Percentiles rank a stretch among this genome's conserved stretches.
Conservation (phyloP, 345 rosid genomes). For the Erysimum cheiranthoides region DNA sequence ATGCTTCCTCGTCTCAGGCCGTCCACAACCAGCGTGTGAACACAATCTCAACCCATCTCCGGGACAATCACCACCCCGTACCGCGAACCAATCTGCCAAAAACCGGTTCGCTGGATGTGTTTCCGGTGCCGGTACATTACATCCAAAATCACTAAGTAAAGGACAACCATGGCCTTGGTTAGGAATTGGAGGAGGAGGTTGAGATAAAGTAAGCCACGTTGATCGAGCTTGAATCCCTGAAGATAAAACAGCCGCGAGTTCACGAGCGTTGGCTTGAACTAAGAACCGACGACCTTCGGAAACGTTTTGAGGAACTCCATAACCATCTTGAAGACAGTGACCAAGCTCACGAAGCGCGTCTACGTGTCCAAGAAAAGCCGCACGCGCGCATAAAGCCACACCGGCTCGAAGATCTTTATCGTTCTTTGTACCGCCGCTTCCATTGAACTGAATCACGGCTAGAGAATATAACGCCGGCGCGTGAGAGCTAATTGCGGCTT, state of each 20-base stretch:
- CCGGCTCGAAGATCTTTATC: slow-evolving; percentile 95
- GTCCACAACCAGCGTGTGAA: slow-evolving; percentile 84
- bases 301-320: slow-evolving; percentile 88
- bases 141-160: slow-evolving; percentile 89
- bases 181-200: slow-evolving; percentile 38
- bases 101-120: slow-evolving; percentile 79
- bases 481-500: slow-evolving; percentile 88
- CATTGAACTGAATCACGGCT: slow-evolving; percentile 93
- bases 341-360: slow-evolving; percentile 97
- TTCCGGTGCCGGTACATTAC: slow-evolving; percentile 96
- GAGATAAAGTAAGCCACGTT: slow-evolving; percentile 60
- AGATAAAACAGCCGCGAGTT: slow-evolving; percentile 74
- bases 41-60: slow-evolving; percentile 75
- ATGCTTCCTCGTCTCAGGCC: slow-evolving; percentile 91
- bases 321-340: slow-evolving; percentile 97
- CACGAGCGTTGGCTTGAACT: slow-evolving; percentile 95
- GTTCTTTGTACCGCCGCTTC: slow-evolving; percentile 94
- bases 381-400: slow-evolving; percentile 89
- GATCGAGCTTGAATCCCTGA: slow-evolving; percentile 47
- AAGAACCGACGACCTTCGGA: slow-evolving; percentile 89
- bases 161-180: slow-evolving; percentile 64
- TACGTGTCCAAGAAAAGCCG: slow-evolving; percentile 87
- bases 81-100: slow-evolving; percentile 75
- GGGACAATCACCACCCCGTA: slow-evolving; percentile 49
- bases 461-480: slow-evolving; percentile 85